Conservation (phyloP, 148 eudicot species). For the Spergularia marina region DNA sequence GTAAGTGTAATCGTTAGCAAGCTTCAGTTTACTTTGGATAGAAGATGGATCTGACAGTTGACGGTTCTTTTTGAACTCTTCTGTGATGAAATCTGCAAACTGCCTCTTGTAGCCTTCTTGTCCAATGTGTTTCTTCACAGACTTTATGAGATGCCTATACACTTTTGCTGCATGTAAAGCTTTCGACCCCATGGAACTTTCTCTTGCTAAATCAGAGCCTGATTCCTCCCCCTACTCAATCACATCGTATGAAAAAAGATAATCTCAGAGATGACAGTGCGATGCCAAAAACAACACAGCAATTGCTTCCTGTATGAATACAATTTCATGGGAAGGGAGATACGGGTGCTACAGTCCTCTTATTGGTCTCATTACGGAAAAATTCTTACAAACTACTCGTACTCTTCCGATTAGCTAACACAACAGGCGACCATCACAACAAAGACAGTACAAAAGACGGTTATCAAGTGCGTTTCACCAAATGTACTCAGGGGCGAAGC, state of each 20-base stretch:
- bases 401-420: too few relatives aligned
- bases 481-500: too few relatives aligned
- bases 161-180: constrained; percentile 47
- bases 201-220: not conserved
- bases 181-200: constrained; percentile 55
- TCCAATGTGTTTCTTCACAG: constrained; percentile 75
- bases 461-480: not conserved
- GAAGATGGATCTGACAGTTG: constrained; percentile 39
- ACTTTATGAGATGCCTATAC: constrained; percentile 65
- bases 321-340: not conserved
- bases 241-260: not conserved
- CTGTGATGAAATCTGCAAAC: constrained; percentile 50
- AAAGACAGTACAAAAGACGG: not conserved
- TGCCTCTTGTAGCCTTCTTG: constrained; percentile 59
- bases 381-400: not conserved
- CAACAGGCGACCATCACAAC: not conserved
- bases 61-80: constrained; percentile 57
- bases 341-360: too few relatives aligned
- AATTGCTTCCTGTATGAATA: not conserved
- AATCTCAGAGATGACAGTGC: not conserved
- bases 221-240: not conserved
- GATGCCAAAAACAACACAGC: not conserved
- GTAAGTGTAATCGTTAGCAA: constrained; percentile 63
- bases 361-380: not conserved
- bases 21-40: constrained; percentile 53